Evolutionary conservation across 805 yeast genomes (phyloP), one percentile per base, ranked within the genome.

Genomic region (Priceomyces medius): DNA sequence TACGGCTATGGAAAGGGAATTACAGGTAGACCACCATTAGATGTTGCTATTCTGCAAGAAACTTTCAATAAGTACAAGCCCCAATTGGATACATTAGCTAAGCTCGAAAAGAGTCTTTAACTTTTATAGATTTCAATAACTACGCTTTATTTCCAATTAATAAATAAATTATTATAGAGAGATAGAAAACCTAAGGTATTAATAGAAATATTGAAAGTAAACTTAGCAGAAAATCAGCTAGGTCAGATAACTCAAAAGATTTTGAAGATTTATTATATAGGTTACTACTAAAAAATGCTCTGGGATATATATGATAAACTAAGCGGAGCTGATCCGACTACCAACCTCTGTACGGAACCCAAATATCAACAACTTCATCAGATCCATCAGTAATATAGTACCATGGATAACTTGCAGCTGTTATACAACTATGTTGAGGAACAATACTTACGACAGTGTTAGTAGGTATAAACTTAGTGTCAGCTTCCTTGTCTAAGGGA

Each of bases 361-460:
- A 82, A 14, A 83, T 64, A 54, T 84, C 88, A 1, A 59, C 70
- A 3, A 81, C 81, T 8, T 46, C 59, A 14, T 72, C 77, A 13
- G 43, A 46, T 6, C 61, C 61, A 40, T 81, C 80, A 8, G 76
- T 63, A 1, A 82, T 64, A 55, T 63, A 83, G 58, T 71, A 83
- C 71, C 75, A 78, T 2, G 76, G 79, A 54, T 69, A 81, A 12
- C 79, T 67, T 6, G 80, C 79, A 35, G 85, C 85, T 2, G 86
- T 76, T 42, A 85, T 85, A 58, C 93, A 85, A 8, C 80, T 65
- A 56, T 85, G 93, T 56, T 85, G 88, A 3, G 89, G 88, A 18
- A 78, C 48, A 24, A 85, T 68, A 21, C 64, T 62, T 7, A 84
- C 71, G 43, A 74, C 71, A 1, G 80, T 68, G 1, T 88, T 88